These are phyloP conservation scores for Comarum palustre DNA, from an alignment of 306 rosid genomes.

Conservation along the genomic window DNA sequence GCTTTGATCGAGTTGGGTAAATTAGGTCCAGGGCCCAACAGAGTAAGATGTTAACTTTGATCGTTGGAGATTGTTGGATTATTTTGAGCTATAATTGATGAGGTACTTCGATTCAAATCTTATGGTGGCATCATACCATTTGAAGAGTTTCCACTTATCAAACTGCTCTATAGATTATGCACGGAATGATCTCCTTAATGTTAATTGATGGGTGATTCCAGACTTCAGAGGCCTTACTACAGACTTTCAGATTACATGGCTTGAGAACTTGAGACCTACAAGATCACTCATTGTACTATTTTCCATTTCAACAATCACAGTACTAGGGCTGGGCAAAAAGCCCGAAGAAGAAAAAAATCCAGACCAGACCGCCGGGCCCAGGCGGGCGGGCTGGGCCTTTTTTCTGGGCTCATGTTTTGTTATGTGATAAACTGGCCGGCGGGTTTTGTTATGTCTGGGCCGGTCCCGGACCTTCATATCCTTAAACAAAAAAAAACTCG, in stretches of 20 bases:
- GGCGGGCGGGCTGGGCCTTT: too few species aligned
- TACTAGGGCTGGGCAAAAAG: too few species aligned
- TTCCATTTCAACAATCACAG: too few species aligned
- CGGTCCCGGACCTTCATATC: too few species aligned
- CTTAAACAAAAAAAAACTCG: too few species aligned
- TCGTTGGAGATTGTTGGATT: background rate
- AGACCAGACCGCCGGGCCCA: too few species aligned
- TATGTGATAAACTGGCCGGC: too few species aligned
- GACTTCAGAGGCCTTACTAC: background rate
- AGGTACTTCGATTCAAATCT: background rate
- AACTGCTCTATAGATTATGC: background rate
- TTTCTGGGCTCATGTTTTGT: too few species aligned
- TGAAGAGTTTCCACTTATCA: background rate
- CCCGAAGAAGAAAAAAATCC: too few species aligned
- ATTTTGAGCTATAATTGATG: background rate
- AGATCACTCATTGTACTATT: too few species aligned
- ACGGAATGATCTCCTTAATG: background rate
- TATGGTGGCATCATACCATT: background rate
- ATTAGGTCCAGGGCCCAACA: background rate
- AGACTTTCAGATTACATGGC: background rate
- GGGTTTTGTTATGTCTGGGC: too few species aligned
- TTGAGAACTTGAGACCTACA: background rate
- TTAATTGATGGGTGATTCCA: too few species aligned
- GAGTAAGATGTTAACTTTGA: background rate
- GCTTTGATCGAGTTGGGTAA: background rate